A percentile compares a stretch with the other conserved stretches of the same genome.
Conservation (phyloP, 257 asterid genomes). For the Petrea volubilis region DNA sequence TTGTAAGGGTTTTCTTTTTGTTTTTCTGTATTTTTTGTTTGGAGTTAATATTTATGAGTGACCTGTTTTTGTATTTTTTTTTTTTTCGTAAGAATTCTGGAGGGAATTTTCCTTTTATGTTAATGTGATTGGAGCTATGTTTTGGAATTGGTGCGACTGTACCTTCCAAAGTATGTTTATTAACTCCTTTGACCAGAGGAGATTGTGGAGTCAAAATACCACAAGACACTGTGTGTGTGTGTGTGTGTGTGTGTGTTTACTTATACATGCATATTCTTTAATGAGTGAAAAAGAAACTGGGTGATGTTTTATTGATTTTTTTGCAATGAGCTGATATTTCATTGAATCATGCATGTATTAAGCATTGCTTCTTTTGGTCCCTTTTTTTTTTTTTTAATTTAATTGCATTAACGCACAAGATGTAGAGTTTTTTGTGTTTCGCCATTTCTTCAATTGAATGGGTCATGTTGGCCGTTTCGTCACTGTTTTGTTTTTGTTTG, state of each 20-base stretch:
- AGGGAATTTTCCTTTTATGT: neutral
- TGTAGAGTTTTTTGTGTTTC: neutral
- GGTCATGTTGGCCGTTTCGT: neutral
- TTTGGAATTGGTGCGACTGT: neutral
- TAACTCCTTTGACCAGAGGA: conserved; percentile 3
- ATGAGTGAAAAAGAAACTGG: neutral
- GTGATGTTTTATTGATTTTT: neutral
- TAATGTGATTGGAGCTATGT: neutral
- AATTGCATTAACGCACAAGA: neutral
- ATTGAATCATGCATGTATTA: neutral
- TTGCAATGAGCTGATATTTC: neutral
- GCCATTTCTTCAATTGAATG: neutral
- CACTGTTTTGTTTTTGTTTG: neutral
- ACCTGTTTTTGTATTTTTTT: neutral
- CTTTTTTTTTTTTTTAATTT: neutral
- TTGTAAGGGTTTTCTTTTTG: neutral
- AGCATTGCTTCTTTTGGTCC: neutral
- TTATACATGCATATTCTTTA: too few species aligned
- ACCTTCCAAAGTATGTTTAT: neutral
- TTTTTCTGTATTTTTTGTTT: neutral
- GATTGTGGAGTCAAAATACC: conserved; percentile 12
- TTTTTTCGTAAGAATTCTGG: neutral
- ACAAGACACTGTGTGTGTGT: too few species aligned
- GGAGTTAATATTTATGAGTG: neutral
- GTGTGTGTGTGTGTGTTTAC: too few species aligned